Evolutionary conservation across 2,329 filamentous ascomycete genomes (phyloP), one percentile per base, ranked within the genome.

Genomic region (Penicillium aurantiogriseum): DNA sequence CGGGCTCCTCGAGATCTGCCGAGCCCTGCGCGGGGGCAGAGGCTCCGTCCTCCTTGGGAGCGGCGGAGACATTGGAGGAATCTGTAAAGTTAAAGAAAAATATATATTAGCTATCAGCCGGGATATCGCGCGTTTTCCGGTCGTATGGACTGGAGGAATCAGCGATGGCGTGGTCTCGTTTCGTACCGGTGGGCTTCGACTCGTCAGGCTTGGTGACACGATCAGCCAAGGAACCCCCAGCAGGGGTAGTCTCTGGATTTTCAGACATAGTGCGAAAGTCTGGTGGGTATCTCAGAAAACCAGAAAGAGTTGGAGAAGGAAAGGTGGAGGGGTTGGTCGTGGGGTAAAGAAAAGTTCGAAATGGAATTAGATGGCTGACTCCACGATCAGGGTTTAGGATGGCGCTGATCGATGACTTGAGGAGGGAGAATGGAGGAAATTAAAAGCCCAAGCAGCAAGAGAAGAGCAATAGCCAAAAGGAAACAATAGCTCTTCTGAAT

Each of bases 1-100:
- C 87, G 4, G 87, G 86, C 74, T 97, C 90, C 23, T 85, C 77
- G 11, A 87, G 78, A 5, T 44, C 10, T 10, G 76, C 70, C 39
- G 85, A 85, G 54, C 82, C 84, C 39, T 73, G 72, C 27, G 70
- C 64, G 5, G 59, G 56, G 19, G 61, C 61, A 19, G 72, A 59
- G 31, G 77, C 77, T 33, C 79, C 79, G 67, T 80, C 79, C n/a
- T 65, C 62, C 19, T 51, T 59, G 33, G 56, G 35, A 8, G 57
- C 43, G n/a, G 63, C 58, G 51, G 62, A 29, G 40, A 58, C 49
- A 60, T 58, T 56, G 51, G 62, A 33, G 43, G 56, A 45, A 60
- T 57, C 59, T 62, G 57, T 54, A 25, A 19, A 50, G 48, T 51
- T 2, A 31, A 43, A 43, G 59, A 49, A 39, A 44, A 31, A 31